Conservation (phyloP, 345 rosid genomes). For the Eucalyptus dawsonii region DNA sequence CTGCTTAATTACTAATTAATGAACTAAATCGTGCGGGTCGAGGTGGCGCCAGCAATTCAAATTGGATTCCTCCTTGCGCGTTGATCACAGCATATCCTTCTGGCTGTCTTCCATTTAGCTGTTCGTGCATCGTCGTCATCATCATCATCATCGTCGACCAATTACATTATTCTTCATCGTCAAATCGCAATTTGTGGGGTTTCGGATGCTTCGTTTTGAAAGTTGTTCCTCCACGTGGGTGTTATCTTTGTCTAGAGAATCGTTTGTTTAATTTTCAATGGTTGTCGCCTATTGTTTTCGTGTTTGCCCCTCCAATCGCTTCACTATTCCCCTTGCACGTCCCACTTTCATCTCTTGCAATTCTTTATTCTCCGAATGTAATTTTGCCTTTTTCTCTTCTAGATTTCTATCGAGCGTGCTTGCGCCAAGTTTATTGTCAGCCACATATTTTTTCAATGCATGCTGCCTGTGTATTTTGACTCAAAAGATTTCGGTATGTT, state of each 20-base stretch:
- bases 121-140: not conserved
- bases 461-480: not conserved
- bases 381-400: not conserved
- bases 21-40: not conserved
- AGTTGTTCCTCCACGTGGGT: not conserved
- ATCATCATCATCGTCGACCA: not conserved
- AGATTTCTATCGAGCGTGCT: not conserved
- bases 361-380: not conserved
- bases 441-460: not conserved
- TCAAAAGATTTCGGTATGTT: not conserved
- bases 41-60: not conserved
- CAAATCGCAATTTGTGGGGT: not conserved
- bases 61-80: not conserved
- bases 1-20: not conserved
- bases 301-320: not conserved
- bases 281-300: not conserved
- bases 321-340: not conserved
- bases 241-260: not conserved
- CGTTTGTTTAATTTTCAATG: not conserved
- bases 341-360: not conserved
- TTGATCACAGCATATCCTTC: not conserved
- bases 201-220: not conserved
- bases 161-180: not conserved
- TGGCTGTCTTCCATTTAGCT: not conserved
- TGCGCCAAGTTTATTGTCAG: not conserved